Evolutionary conservation across 352 stramenopile species (phyloP).

Genomic region (Thraustotheca clavata): DNA sequence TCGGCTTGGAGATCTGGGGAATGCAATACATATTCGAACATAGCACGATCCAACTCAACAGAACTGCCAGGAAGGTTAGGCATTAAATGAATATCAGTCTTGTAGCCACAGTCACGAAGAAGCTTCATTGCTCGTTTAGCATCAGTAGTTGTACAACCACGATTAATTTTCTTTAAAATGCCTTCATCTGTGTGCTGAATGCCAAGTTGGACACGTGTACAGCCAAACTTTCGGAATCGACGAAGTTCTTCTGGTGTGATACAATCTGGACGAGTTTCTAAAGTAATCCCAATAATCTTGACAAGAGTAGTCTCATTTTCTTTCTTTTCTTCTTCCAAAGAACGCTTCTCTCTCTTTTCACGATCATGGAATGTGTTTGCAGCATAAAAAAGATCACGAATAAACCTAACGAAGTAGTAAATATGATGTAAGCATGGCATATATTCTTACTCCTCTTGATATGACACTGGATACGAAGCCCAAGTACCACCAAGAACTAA

Average conservation of each 20-base stretch:
- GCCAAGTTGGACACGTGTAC: conserved; percentile 83
- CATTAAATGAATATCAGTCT: conserved; percentile 92
- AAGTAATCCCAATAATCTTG: conserved; percentile 88
- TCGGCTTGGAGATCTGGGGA: conserved; percentile 87
- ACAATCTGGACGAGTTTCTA: conserved; percentile 86
- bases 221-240: conserved; percentile 73
- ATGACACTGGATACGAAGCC: conserved; percentile 87
- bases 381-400: conserved; percentile 88
- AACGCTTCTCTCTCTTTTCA: conserved; percentile 51
- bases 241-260: conserved; percentile 84
- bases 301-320: conserved; percentile 76
- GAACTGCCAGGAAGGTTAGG: conserved; percentile 85
- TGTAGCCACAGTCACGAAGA: conserved; percentile 90
- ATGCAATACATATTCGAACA: conserved; percentile 88
- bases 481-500: conserved; percentile 88
- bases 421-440: not conserved
- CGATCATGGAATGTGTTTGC: conserved; percentile 87
- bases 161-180: conserved; percentile 89
- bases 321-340: conserved; percentile 81
- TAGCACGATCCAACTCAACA: conserved; percentile 70
- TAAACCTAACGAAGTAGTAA: conserved; percentile 45
- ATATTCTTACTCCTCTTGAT: conserved; percentile 80
- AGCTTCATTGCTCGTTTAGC: conserved; percentile 61
- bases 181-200: conserved; percentile 89
- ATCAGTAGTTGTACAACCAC: conserved; percentile 69